Base-by-base conservation (phyloP, 106 monocot genomes). In the Agapanthus africanus region DNA sequence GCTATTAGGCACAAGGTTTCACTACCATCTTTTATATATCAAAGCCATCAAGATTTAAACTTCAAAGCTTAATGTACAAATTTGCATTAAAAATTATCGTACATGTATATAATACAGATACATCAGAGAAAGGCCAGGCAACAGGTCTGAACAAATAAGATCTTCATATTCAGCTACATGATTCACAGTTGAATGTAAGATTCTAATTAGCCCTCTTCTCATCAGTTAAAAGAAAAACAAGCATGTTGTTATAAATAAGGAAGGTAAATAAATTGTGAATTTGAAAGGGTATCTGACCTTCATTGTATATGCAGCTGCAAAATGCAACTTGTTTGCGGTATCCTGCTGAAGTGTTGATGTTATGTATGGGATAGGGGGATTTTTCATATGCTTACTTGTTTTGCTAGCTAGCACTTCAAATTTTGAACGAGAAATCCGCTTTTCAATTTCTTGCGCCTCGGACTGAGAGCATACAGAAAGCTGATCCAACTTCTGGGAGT, bases 301-400 rank as follows among this genome's bases (percentile, higher is more conserved):
- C 97, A 97, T 97, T 38, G 97, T 97, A 73, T 92, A 51, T 7
- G 74, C 52, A 67, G 92, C 79, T 40, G 82, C 47, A 69, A 97
- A 97, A 66, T 89, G 78, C 59, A 97, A 74, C 39, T 83, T 89
- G 74, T 80, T 92, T 26, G 84, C 80, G 56, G 97, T 74, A 73
- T 97, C 97, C 59, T 97, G 97, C 71, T 92, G 97, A 50, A 97
- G 82, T 32, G 89, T 82, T 60, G 97, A 97, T 52, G 97, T 97
- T 54, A 87, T 97, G 70, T 87, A 97, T 11, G 97, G 97, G 84
- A 90, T 92, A 15, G 91, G 91, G 39, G 91, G 86, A 70, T 85
- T 91, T 64, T 66, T 89, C 15, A 80, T 72, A 57, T 77, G 35
- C 60, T 77, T 80, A 72, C 80, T 85, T 70, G 21, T 81, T 70